These are phyloP conservation scores for Umbelopsis sp. DNA, from an alignment of 192 early-diverging fungal species.

Conservation along the genomic window DNA sequence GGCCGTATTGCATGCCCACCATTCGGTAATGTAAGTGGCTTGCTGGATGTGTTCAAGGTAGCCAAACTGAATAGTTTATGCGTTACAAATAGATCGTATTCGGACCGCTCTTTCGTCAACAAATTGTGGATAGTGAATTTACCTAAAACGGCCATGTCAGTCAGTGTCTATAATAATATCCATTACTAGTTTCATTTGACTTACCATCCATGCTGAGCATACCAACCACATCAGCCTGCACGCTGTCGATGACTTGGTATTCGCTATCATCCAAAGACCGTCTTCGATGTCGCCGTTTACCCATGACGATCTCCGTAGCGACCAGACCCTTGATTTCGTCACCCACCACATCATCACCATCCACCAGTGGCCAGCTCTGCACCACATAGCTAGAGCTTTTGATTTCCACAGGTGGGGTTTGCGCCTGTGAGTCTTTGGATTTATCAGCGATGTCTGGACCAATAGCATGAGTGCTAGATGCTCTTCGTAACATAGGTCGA, in stretches of 20 bases:
- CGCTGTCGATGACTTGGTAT: conserved; percentile 1
- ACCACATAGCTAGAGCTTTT: conserved; percentile 34
- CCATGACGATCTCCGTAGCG: conserved; percentile 52
- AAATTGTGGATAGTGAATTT: conserved; percentile 56
- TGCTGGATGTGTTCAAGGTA: conserved; percentile 44
- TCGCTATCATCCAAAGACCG: conserved; percentile 15
- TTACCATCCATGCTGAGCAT: conserved; percentile 63
- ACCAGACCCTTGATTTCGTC: conserved; percentile 40
- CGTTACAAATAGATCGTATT: conserved; percentile 54
- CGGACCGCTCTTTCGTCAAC: conserved; percentile 40
- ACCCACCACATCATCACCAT: conserved; percentile 25
- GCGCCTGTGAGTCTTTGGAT: not conserved
- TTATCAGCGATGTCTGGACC: conserved; percentile 12
- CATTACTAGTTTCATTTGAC: not conserved
- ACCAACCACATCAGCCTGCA: conserved; percentile 47
- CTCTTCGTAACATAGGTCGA: conserved; percentile 20
- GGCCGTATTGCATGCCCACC: not conserved
- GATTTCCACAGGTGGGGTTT: conserved; percentile 17
- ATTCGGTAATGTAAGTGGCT: not conserved
- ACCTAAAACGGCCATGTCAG: conserved; percentile 27
- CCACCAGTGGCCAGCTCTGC: conserved; percentile 34
- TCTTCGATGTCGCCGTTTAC: conserved; percentile 37
- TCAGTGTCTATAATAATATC: not conserved
- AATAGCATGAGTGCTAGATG: conserved; percentile 9
- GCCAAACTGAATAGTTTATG: conserved; percentile 61